Evolutionary conservation across 106 monocot genomes (phyloP).

Genomic region (Triglochin maritima): DNA sequence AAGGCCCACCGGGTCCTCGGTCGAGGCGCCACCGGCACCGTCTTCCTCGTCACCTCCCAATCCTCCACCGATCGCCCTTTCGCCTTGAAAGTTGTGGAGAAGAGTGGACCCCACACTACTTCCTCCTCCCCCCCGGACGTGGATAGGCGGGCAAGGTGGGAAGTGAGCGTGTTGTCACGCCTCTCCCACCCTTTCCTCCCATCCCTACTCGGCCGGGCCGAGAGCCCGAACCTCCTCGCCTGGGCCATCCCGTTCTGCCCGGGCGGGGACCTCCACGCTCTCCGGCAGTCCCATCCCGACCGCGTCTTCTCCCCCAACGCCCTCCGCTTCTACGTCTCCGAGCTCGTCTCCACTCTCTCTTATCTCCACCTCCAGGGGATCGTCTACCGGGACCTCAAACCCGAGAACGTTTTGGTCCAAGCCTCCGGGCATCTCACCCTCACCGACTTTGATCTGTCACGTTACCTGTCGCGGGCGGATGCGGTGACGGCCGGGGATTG

Average conservation of each 20-base stretch:
- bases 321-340: conserved; percentile 76
- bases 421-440: conserved; percentile 67
- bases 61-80: conserved; percentile 17
- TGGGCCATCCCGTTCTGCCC: conserved; percentile 82
- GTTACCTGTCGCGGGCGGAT: conserved; percentile 25
- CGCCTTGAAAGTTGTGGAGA: conserved; percentile 81
- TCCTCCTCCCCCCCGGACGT: conserved; percentile 16
- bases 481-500: not conserved
- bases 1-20: conserved; percentile 62
- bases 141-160: conserved; percentile 74
- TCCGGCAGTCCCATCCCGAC: conserved; percentile 62
- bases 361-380: conserved; percentile 67
- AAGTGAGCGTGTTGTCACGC: conserved; percentile 47
- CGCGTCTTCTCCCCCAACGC: conserved; percentile 57
- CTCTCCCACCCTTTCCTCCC: conserved; percentile 70
- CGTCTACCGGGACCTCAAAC: conserved; percentile 88
- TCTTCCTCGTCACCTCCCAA: conserved; percentile 49
- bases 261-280: conserved; percentile 82
- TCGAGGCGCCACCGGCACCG: conserved; percentile 82
- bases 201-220: conserved; percentile 46
- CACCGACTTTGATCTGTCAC: conserved; percentile 94
- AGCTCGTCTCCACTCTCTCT: conserved; percentile 54
- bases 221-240: conserved; percentile 46
- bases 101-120: conserved; percentile 1
- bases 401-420: conserved; percentile 80